phyloP scores from a whole-genome alignment of 495 filamentous ascomycete species.

The Geoglossum glabrum region DNA sequence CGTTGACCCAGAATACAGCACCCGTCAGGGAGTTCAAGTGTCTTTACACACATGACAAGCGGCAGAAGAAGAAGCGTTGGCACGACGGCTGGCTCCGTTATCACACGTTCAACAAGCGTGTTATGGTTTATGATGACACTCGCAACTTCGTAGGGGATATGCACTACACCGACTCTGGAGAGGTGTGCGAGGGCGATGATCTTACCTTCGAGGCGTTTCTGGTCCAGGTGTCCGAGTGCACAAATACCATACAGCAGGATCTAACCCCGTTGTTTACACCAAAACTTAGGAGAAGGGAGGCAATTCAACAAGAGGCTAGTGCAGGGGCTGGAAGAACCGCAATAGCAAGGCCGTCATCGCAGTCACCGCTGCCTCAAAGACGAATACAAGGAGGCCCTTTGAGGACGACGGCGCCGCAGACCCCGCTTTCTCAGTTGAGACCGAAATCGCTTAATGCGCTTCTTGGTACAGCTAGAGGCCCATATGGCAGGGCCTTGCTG shows the following conservation, averaged over 20 bases:
- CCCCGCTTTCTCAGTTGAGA: constrained; percentile 12
- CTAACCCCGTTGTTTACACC: constrained; percentile 52
- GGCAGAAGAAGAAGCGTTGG: constrained; percentile 77
- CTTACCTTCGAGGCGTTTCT: constrained; percentile 54
- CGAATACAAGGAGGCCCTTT: constrained; percentile 3
- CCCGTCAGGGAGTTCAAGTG: constrained; percentile 62
- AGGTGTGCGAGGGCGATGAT: constrained; percentile 59
- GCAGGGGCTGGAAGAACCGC: neutral
- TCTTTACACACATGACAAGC: constrained; percentile 68
- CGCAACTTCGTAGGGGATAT: constrained; percentile 69
- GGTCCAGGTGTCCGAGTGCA: constrained; percentile 57
- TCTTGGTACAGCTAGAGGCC: constrained; percentile 27
- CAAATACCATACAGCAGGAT: constrained; percentile 56
- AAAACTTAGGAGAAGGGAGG: constrained; percentile 29
- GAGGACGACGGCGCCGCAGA: constrained; percentile 1
- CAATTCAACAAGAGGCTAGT: constrained; percentile 5
- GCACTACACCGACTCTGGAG: constrained; percentile 50
- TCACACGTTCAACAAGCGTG: constrained; percentile 77
- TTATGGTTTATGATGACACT: constrained; percentile 74
- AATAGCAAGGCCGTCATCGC: neutral
- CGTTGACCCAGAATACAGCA: constrained; percentile 40
- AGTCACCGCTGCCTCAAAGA: neutral
- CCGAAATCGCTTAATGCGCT: constrained; percentile 26
- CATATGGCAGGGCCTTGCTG: constrained; percentile 28
- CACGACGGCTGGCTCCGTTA: constrained; percentile 75